These are phyloP conservation scores for Pythium folliculosum DNA, from an alignment of 352 stramenopile genomes.

Conservation along the genomic window DNA sequence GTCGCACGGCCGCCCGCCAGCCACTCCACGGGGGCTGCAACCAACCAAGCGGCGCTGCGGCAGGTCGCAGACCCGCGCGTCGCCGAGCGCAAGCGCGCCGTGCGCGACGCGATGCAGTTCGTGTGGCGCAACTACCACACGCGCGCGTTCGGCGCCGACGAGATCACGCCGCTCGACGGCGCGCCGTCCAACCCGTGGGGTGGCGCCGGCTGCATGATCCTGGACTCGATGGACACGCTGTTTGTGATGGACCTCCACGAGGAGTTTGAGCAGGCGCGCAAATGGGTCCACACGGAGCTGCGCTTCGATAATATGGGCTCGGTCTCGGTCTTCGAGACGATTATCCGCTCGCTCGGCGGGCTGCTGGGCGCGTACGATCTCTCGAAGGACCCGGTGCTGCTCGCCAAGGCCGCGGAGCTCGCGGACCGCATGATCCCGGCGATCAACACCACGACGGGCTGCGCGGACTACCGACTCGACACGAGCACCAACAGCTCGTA, in stretches of 20 bases:
- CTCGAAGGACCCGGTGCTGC: constrained; percentile 82
- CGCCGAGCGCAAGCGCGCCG: constrained; percentile 35
- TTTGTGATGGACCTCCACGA: constrained; percentile 94
- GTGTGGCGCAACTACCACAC: constrained; percentile 92
- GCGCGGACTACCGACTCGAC: constrained; percentile 91
- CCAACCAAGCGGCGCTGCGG: neutral
- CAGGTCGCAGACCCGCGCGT: constrained; percentile 23
- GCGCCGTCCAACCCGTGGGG: constrained; percentile 78
- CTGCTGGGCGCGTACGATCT: constrained; percentile 96
- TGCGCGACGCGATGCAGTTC: constrained; percentile 73
- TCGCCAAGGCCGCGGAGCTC: constrained; percentile 94
- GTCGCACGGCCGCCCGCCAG: neutral
- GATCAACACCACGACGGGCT: constrained; percentile 88
- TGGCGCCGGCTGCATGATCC: constrained; percentile 88
- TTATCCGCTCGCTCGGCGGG: constrained; percentile 97
- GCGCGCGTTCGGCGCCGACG: constrained; percentile 96
- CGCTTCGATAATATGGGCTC: constrained; percentile 79
- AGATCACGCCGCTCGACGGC: constrained; percentile 88
- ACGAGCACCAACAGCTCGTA: constrained; percentile 71
- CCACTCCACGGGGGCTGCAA: neutral
- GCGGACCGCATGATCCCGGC: constrained; percentile 87
- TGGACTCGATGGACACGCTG: constrained; percentile 97
- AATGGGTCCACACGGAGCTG: constrained; percentile 83
- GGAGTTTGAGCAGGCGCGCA: constrained; percentile 89
- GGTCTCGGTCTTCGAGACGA: constrained; percentile 98